These are phyloP conservation scores for Xylaria longipes DNA, from an alignment of 495 filamentous ascomycete species.

Conservation along the genomic window DNA sequence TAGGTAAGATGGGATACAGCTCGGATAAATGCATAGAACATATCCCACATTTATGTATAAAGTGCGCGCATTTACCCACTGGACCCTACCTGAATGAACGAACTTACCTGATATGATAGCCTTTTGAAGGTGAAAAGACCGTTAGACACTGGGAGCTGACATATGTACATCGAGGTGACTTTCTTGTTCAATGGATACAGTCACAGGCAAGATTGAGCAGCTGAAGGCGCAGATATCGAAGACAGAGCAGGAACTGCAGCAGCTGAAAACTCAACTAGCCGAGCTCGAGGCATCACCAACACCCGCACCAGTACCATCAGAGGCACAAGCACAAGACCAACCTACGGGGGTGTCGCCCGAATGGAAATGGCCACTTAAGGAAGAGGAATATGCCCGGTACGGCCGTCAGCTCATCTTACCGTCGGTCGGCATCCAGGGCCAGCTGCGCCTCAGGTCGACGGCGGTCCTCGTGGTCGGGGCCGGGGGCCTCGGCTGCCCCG, in stretches of 20 bases:
- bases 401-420: constrained; percentile 92
- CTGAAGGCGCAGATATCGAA: constrained; percentile 42
- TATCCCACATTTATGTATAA: too few species aligned
- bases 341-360: constrained; percentile 15
- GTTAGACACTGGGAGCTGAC: neutral
- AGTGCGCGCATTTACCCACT: too few species aligned
- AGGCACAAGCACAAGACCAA: constrained; percentile 1
- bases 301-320: neutral
- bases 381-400: constrained; percentile 82
- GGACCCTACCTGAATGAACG: neutral
- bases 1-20: too few species aligned
- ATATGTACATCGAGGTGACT: neutral
- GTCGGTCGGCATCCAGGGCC: constrained; percentile 80
- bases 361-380: constrained; percentile 65
- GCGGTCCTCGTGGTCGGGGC: constrained; percentile 87
- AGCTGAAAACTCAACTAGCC: constrained; percentile 44
- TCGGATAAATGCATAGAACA: neutral
- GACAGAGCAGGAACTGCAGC: constrained; percentile 43
- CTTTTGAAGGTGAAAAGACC: neutral
- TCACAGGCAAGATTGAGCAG: constrained; percentile 31
- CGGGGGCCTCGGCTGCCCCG: constrained; percentile 90
- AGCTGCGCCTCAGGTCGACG: constrained; percentile 74
- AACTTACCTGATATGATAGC: neutral
- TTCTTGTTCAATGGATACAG: constrained; percentile 23
- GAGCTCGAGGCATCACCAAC: constrained; percentile 37